These are phyloP conservation scores for Cladosporium sp. DNA, from an alignment of 2,329 filamentous ascomycete genomes.

Conservation along the genomic window DNA sequence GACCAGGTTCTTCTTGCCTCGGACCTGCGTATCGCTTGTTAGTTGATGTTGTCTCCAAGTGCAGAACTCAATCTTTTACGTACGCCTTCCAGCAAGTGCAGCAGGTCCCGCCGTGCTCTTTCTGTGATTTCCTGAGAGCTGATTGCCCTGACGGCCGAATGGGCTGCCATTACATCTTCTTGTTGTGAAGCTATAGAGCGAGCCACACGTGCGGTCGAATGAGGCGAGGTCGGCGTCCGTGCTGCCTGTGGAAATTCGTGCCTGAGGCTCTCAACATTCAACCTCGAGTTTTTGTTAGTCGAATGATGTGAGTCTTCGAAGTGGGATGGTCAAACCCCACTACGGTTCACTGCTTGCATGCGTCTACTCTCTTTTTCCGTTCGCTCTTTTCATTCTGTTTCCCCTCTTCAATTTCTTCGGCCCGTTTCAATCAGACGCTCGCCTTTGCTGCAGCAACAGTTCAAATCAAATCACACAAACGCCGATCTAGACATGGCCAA, in stretches of 20 bases:
- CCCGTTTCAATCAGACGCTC: conserved; percentile 1
- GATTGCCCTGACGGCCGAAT: conserved; percentile 60
- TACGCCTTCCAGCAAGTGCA: conserved; percentile 92
- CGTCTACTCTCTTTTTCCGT: conserved; percentile 5
- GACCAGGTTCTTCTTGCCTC: conserved; percentile 97
- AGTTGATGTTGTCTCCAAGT: conserved; percentile 8
- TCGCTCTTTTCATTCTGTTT: conserved; percentile 13
- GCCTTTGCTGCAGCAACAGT: conserved; percentile 3
- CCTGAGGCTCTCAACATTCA: background rate
- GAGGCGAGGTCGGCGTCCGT: background rate
- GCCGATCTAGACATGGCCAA: conserved; percentile 42
- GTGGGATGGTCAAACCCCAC: conserved; percentile 10
- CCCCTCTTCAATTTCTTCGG: background rate
- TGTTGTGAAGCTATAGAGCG: background rate
- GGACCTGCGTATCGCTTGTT: conserved; percentile 59
- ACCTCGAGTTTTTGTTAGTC: background rate
- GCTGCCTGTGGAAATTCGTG: background rate
- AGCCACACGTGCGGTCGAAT: background rate
- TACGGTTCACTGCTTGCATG: conserved; percentile 12
- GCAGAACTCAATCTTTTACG: conserved; percentile 47
- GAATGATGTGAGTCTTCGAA: background rate
- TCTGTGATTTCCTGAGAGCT: conserved; percentile 72
- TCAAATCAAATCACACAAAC: conserved; percentile 13
- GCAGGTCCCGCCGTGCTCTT: conserved; percentile 80
- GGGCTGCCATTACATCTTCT: conserved; percentile 33